These are phyloP conservation scores for Ceratocystiopsis sp. DNA, from an alignment of 2,329 filamentous ascomycete genomes.

Conservation along the genomic window DNA sequence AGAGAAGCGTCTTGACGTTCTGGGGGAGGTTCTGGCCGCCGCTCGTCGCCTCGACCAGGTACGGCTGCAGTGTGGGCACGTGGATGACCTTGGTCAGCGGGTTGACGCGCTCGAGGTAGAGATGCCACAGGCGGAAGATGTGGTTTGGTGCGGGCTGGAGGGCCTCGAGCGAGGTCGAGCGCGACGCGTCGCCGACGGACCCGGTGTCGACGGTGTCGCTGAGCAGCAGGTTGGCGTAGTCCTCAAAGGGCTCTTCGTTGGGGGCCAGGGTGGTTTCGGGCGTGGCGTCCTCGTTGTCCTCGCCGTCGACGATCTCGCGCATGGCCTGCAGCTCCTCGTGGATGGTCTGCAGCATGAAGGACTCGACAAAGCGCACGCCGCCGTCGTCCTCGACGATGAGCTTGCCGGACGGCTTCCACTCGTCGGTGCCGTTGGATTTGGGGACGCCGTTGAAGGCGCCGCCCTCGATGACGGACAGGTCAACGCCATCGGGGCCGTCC, in stretches of 20 bases:
- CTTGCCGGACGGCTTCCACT: conserved; percentile 31
- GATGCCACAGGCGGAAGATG: conserved; percentile 57
- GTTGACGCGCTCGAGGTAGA: conserved; percentile 58
- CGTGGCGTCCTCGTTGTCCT: conserved; percentile 25
- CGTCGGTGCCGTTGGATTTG: too few species aligned
- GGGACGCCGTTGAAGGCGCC: too few species aligned
- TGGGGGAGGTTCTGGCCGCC: conserved; percentile 36
- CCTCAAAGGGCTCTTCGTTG: conserved; percentile 29
- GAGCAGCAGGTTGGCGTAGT: conserved; percentile 32
- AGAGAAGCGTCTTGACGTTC: conserved; percentile 43
- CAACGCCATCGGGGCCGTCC: not conserved
- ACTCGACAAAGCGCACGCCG: conserved; percentile 39
- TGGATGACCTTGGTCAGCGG: conserved; percentile 58
- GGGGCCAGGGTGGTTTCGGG: conserved; percentile 22
- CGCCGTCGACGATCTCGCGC: conserved; percentile 40
- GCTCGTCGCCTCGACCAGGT: conserved; percentile 44
- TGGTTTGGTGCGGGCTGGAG: conserved; percentile 49
- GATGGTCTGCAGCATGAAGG: conserved; percentile 33
- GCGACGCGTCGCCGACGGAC: conserved; percentile 14
- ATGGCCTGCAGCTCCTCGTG: conserved; percentile 43
- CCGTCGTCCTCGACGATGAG: conserved; percentile 38
- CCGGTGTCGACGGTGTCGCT: not conserved
- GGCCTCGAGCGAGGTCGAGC: conserved; percentile 23
- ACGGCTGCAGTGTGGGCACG: conserved; percentile 48
- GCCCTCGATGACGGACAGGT: conserved; percentile 4